Base-by-base conservation (phyloP, 495 filamentous ascomycete species). In the Gamarada debralockiae region DNA sequence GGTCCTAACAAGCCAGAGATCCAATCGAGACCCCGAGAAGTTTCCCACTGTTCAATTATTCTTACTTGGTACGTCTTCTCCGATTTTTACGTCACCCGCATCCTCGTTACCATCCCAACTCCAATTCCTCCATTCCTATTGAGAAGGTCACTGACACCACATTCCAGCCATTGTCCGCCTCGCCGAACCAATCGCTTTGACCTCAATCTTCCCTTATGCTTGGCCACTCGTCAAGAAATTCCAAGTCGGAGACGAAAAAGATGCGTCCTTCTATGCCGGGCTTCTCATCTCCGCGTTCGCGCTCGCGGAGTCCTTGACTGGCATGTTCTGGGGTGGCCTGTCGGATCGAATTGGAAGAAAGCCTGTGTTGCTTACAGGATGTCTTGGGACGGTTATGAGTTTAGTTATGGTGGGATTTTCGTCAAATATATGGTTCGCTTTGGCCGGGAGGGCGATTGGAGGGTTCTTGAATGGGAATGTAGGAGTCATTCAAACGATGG, bases 161-260 rank as follows among this genome's bases (percentile, higher is more conserved):
- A 29, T 50, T 43, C 59, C 95, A 92, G 91, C 39, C 69, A 95
- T 62, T 92, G 90, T 69, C 81, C 95, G 61, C 90, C 97, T 71
- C 92, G 90, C 76, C 10, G 93, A 98, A 68, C 93, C 93, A 42
- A 97, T 98, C 66, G 95, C 93, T 13, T 97, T 98, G 75, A 97
- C 95, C 83, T 96, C 91, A 43, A 96, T 98, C 60, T 97, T 97
- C 65, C 95, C 93, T 2, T 98, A 98, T 66, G 91, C 92, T 62
- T 98, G 95, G 72, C 92, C 86, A 70, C 97, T 98, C 89, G 87
- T 97, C 41, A 79, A 89, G 62, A 89, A 87, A 27, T 98, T 98
- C 72, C 74, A 89, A 58, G 84, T 95, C 66, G 55, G 86, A 52
- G 85, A 90, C 62, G 78, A 89, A 49, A 82, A 79, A 58, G 82